A percentile compares a stretch with the other conserved stretches of the same genome.
Conservation (phyloP, 805 yeast species). For the Saturnispora saitoi region DNA sequence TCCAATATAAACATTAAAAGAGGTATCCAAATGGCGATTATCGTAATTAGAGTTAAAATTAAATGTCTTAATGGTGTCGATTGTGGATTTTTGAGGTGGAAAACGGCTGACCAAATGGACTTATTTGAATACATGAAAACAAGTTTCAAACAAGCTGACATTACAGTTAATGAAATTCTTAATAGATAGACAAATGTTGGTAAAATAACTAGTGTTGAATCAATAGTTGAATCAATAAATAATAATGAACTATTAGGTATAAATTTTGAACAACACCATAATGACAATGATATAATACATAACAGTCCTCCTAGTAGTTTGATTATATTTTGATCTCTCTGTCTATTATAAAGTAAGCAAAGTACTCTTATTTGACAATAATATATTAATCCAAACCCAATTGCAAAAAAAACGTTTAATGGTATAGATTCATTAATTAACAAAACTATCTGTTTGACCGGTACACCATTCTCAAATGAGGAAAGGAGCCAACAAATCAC, state of each 20-base stretch:
- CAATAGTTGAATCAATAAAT: constrained; percentile 23
- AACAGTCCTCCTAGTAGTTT: background rate
- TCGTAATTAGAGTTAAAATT: constrained; percentile 47
- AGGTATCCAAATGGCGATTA: constrained; percentile 48
- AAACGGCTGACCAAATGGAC: constrained; percentile 36
- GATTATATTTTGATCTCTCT: constrained; percentile 3
- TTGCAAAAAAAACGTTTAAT: background rate
- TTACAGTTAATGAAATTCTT: constrained; percentile 58
- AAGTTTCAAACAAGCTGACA: constrained; percentile 4
- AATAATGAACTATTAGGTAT: background rate
- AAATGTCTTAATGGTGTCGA: constrained; percentile 30
- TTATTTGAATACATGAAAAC: constrained; percentile 39
- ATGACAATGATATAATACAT: background rate
- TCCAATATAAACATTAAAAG: constrained; percentile 70
- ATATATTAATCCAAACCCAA: background rate
- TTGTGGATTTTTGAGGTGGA: constrained; percentile 35
- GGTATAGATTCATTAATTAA: background rate
- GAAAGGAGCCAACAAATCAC: constrained; percentile 1
- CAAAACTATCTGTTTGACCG: background rate
- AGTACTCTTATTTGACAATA: background rate
- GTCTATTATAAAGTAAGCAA: background rate
- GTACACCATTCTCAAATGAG: background rate
- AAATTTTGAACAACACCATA: constrained; percentile 6
- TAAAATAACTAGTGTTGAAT: constrained; percentile 6
- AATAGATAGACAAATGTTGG: constrained; percentile 52